Evolutionary conservation across 2,329 filamentous ascomycete species (phyloP).

Genomic region (Diaporthe amygdali): DNA sequence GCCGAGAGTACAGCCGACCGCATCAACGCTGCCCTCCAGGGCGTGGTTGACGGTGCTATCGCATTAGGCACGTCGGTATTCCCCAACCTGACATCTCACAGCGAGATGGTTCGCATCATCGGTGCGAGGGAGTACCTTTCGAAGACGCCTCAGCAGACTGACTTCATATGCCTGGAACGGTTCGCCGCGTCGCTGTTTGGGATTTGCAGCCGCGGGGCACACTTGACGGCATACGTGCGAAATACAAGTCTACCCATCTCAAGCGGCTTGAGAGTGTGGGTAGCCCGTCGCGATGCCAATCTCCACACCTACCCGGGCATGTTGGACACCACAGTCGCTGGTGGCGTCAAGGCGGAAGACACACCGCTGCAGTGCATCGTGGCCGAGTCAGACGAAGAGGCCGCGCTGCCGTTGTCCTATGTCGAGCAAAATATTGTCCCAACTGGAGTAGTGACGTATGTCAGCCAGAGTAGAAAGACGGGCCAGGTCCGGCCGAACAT

Average conservation of each 20-base stretch:
- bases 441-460: constrained; percentile 38
- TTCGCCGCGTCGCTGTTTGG: constrained; percentile 69
- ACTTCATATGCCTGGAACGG: constrained; percentile 55
- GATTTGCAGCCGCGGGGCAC: constrained; percentile 67
- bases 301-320: constrained; percentile 77
- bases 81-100: constrained; percentile 46
- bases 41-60: constrained; percentile 44
- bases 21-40: constrained; percentile 45
- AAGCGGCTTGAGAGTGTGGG: constrained; percentile 67
- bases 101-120: constrained; percentile 48
- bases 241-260: not conserved
- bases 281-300: constrained; percentile 66
- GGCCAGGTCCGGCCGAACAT: constrained; percentile 37
- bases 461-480: not conserved
- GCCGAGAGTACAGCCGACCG: not conserved
- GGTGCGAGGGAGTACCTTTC: constrained; percentile 35
- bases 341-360: constrained; percentile 73
- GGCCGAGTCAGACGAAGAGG: constrained; percentile 77
- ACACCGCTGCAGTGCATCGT: constrained; percentile 70
- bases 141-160: not conserved
- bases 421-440: constrained; percentile 33
- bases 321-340: constrained; percentile 82
- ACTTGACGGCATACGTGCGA: constrained; percentile 67
- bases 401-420: constrained; percentile 43
- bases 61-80: constrained; percentile 33